Conservation (phyloP, 2,329 filamentous ascomycete genomes). For the Scolecobasidium constrictum region DNA sequence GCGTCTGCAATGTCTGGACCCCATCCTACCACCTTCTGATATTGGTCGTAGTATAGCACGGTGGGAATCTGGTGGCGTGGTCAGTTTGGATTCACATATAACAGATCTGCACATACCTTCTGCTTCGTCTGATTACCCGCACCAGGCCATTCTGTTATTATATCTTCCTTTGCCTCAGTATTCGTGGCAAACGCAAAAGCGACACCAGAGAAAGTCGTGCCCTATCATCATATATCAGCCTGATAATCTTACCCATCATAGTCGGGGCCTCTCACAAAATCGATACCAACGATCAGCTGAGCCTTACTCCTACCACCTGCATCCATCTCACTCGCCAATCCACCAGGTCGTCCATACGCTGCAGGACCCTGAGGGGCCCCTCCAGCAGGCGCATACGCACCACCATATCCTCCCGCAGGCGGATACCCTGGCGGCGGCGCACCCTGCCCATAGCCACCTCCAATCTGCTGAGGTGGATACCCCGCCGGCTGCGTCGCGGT, state of each 20-base stretch:
- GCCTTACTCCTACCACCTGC: constrained; percentile 85
- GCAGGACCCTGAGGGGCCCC: constrained; percentile 14
- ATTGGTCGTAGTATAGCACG: constrained; percentile 98
- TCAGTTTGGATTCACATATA: neutral
- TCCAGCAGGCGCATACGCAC: constrained; percentile 19
- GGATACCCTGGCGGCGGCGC: constrained; percentile 23
- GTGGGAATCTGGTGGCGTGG: constrained; percentile 66
- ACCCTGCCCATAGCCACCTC: constrained; percentile 24
- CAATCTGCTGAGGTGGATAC: constrained; percentile 34
- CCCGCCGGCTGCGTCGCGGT: constrained; percentile 36
- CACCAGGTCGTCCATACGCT: constrained; percentile 23
- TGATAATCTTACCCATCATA: no score
- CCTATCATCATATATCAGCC: no score
- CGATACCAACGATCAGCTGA: constrained; percentile 95
- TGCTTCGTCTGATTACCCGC: constrained; percentile 97
- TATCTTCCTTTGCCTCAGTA: constrained; percentile 95
- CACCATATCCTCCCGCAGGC: constrained; percentile 19
- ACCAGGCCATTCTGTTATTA: constrained; percentile 98
- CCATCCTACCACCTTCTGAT: constrained; percentile 99
- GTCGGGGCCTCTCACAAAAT: constrained; percentile 60
- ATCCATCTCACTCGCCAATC: constrained; percentile 58
- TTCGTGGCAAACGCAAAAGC: constrained; percentile 90
- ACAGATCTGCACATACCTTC: constrained; percentile 53
- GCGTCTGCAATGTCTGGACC: constrained; percentile 96
- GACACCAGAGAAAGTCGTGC: constrained; percentile 95